Conservation (phyloP, 768 basidiomycete genomes). For the Hysterangium stoloniferum region DNA sequence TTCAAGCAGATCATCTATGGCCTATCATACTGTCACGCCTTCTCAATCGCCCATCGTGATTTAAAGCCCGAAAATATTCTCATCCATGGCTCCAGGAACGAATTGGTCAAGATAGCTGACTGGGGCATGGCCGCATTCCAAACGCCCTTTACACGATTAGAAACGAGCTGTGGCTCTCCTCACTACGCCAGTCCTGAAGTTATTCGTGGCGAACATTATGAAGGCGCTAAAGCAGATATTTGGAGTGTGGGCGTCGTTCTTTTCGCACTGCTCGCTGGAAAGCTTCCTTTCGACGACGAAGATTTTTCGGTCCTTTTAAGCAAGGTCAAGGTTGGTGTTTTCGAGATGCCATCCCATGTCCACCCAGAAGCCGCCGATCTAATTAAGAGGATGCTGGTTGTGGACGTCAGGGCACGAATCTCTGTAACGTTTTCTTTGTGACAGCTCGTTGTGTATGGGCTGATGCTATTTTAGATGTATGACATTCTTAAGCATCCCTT, state of each 20-base stretch:
- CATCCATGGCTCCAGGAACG: slow-evolving; percentile 72
- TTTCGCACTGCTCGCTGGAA: slow-evolving; percentile 81
- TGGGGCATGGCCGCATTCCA: slow-evolving; percentile 99
- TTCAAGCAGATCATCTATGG: slow-evolving; percentile 96
- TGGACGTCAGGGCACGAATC: slow-evolving; percentile 73
- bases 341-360: slow-evolving; percentile 73
- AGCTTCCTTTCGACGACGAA: slow-evolving; percentile 92
- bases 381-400: slow-evolving; percentile 78
- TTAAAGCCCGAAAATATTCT: slow-evolving; percentile 97
- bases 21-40: slow-evolving; percentile 93
- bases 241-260: slow-evolving; percentile 97
- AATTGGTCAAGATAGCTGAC: slow-evolving; percentile 91
- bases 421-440: slow-evolving; percentile 43
- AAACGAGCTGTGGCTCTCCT: slow-evolving; percentile 94
- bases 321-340: slow-evolving; percentile 85
- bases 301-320: slow-evolving; percentile 66
- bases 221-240: slow-evolving; percentile 86
- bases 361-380: slow-evolving; percentile 82
- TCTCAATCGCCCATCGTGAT: slow-evolving; percentile 97
- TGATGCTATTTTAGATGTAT: slow-evolving; percentile 50
- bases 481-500: slow-evolving; percentile 86
- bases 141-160: slow-evolving; percentile 73
- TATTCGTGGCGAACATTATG: slow-evolving; percentile 82
- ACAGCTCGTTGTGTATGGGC: slow-evolving; percentile 5
- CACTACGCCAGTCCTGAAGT: slow-evolving; percentile 98